These are phyloP conservation scores for Symmetrospora coprosmae DNA, from an alignment of 768 basidiomycete species.

Conservation along the genomic window DNA sequence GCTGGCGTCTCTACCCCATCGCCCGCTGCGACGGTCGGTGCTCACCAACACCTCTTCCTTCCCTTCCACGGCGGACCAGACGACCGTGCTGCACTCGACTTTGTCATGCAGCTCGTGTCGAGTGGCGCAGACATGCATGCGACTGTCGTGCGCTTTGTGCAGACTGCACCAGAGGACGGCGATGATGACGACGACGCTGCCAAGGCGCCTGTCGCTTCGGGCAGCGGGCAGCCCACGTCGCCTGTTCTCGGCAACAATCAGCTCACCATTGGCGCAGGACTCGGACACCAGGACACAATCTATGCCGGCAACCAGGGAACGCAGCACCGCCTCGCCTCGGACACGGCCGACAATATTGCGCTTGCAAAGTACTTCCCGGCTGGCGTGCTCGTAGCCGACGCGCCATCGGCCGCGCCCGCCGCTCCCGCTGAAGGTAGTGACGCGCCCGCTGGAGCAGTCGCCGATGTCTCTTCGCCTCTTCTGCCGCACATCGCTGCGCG, in stretches of 20 bases:
- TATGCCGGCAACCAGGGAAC: slow-evolving; percentile 44
- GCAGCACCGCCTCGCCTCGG: slow-evolving; percentile 54
- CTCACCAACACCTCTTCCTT: slow-evolving; percentile 55
- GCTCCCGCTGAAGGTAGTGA: neutral
- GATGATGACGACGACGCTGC: neutral
- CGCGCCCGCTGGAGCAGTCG: slow-evolving; percentile 13
- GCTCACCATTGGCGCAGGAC: neutral
- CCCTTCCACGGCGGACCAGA: slow-evolving; percentile 93
- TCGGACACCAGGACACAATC: slow-evolving; percentile 15
- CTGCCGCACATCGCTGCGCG: slow-evolving; percentile 35
- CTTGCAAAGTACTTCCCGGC: slow-evolving; percentile 49
- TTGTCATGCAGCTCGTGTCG: slow-evolving; percentile 66
- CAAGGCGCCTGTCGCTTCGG: slow-evolving; percentile 29
- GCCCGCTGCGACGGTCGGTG: slow-evolving; percentile 28
- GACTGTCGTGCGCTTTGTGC: slow-evolving; percentile 54
- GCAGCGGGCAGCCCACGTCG: slow-evolving; percentile 32
- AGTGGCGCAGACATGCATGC: slow-evolving; percentile 55
- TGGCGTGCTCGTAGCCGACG: slow-evolving; percentile 36
- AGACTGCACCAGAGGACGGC: slow-evolving; percentile 35
- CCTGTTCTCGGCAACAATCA: slow-evolving; percentile 1
- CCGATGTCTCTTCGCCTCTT: slow-evolving; percentile 45
- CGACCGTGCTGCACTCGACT: slow-evolving; percentile 66
- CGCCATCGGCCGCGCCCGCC: slow-evolving; percentile 35
- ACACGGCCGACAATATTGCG: slow-evolving; percentile 64
- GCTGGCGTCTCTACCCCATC: slow-evolving; percentile 42